phyloP scores from a whole-genome alignment of 768 basidiomycete species.

The Fomitopsis serialis region DNA sequence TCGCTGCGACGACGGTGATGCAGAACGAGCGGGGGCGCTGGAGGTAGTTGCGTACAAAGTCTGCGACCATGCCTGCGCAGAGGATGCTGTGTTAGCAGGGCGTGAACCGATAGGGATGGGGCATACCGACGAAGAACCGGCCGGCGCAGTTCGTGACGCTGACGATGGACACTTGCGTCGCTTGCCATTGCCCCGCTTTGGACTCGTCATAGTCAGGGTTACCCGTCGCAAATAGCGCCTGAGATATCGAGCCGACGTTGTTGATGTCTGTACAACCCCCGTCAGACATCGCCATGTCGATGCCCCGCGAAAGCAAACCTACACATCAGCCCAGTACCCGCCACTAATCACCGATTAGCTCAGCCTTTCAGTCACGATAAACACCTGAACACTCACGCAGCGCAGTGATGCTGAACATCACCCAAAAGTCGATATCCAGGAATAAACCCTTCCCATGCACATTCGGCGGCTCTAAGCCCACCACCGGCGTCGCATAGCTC shows the following conservation, averaged over 20 bases:
- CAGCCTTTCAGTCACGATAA: background rate
- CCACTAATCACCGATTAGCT: slow-evolving; percentile 50
- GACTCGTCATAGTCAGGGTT: slow-evolving; percentile 60
- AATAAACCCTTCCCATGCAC: slow-evolving; percentile 50
- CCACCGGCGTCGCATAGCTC: background rate
- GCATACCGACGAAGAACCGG: slow-evolving; percentile 67
- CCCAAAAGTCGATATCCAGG: slow-evolving; percentile 54
- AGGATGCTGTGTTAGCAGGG: background rate
- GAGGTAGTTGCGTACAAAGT: slow-evolving; percentile 52
- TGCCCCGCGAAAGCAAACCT: slow-evolving; percentile 18
- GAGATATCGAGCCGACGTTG: slow-evolving; percentile 78
- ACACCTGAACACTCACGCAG: slow-evolving; percentile 40
- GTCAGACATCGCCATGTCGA: slow-evolving; percentile 1
- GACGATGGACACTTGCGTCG: slow-evolving; percentile 77
- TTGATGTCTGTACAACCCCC: slow-evolving; percentile 56
- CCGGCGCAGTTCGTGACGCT: slow-evolving; percentile 80
- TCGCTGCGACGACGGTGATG: slow-evolving; percentile 56
- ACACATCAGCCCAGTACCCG: slow-evolving; percentile 78
- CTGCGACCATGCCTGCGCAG: slow-evolving; percentile 58
- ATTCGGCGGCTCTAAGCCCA: slow-evolving; percentile 30
- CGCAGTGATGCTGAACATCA: slow-evolving; percentile 49
- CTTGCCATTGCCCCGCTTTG: slow-evolving; percentile 70
- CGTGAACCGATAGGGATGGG: background rate
- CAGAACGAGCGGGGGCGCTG: slow-evolving; percentile 63
- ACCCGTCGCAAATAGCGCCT: slow-evolving; percentile 58